Conservation (phyloP, 1,284 basidiomycete species). For the Heliocybe sulcata region DNA sequence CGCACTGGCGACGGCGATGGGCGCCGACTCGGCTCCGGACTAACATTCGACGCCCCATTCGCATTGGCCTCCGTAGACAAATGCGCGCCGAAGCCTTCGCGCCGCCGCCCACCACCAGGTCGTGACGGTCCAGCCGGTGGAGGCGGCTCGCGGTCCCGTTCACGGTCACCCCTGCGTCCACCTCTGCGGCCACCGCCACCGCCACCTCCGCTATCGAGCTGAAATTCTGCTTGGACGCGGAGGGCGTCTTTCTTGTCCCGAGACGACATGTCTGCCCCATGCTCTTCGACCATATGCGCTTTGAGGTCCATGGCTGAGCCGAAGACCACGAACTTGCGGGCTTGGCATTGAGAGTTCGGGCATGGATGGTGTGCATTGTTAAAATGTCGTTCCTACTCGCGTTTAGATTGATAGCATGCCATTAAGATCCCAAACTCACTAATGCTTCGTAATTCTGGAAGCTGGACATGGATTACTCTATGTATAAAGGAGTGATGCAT, state of each 20-base stretch:
- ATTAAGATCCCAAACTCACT: slow-evolving; percentile 32
- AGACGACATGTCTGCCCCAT: slow-evolving; percentile 75
- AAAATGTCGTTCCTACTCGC: slow-evolving; percentile 62
- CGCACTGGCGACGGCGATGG: slow-evolving; percentile 37
- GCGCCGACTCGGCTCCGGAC: slow-evolving; percentile 24
- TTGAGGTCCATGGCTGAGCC: slow-evolving; percentile 83
- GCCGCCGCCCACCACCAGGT: slow-evolving; percentile 31
- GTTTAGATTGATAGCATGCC: background rate
- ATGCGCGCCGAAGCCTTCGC: slow-evolving; percentile 59
- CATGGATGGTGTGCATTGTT: slow-evolving; percentile 73
- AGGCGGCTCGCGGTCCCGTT: slow-evolving; percentile 43
- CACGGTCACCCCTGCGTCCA: slow-evolving; percentile 32
- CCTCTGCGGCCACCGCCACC: slow-evolving; percentile 32
- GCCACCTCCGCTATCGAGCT: slow-evolving; percentile 58
- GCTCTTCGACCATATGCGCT: slow-evolving; percentile 86
- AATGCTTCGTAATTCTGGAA: slow-evolving; percentile 75
- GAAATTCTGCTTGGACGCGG: slow-evolving; percentile 77
- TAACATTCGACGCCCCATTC: slow-evolving; percentile 9
- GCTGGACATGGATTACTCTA: slow-evolving; percentile 28
- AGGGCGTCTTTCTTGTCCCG: slow-evolving; percentile 75
- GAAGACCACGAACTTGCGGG: slow-evolving; percentile 94
- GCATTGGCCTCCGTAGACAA: slow-evolving; percentile 33
- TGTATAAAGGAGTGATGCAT: background rate
- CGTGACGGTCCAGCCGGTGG: slow-evolving; percentile 27
- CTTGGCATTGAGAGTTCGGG: slow-evolving; percentile 65